Evolutionary conservation across 2,329 filamentous ascomycete species (phyloP).

Genomic region (Sporothrix pallida): DNA sequence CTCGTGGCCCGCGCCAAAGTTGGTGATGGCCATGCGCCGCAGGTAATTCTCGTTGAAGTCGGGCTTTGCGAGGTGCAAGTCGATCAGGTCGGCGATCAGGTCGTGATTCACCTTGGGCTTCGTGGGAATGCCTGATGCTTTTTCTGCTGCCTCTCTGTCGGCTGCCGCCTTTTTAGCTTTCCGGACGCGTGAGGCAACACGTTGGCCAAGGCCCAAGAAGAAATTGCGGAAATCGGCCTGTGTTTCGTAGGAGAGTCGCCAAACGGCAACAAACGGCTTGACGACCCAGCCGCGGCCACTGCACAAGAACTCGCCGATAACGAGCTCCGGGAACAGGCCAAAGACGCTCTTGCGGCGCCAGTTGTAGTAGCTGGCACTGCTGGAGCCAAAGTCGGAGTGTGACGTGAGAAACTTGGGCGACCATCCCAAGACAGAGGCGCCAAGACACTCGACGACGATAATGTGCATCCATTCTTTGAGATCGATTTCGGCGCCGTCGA

Average conservation of each 20-base stretch:
- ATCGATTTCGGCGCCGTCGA: conserved; percentile 52
- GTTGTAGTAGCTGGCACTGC: conserved; percentile 55
- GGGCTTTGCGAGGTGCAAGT: conserved; percentile 52
- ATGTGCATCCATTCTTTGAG: conserved; percentile 64
- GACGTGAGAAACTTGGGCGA: conserved; percentile 55
- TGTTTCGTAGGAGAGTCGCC: conserved; percentile 54
- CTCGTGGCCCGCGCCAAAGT: conserved; percentile 62
- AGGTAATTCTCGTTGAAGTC: conserved; percentile 56
- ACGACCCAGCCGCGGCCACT: conserved; percentile 46
- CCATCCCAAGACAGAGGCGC: conserved; percentile 58
- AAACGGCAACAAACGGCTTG: conserved; percentile 50
- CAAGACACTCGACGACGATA: conserved; percentile 58
- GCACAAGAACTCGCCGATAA: conserved; percentile 49
- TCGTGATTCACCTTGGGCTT: conserved; percentile 43
- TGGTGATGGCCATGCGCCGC: conserved; percentile 59
- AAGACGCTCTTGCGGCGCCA: conserved; percentile 61
- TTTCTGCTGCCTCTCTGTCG: not conserved
- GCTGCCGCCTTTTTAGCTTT: not conserved
- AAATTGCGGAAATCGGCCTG: conserved; percentile 54
- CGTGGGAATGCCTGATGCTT: not conserved
- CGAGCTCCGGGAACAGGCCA: conserved; percentile 54
- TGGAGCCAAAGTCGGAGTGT: conserved; percentile 54
- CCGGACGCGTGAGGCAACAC: conserved; percentile 28
- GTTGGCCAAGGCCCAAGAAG: conserved; percentile 47
- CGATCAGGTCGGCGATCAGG: conserved; percentile 55